Evolutionary conservation across 345 rosid species (phyloP).

Genomic region (Moringa oleifera): DNA sequence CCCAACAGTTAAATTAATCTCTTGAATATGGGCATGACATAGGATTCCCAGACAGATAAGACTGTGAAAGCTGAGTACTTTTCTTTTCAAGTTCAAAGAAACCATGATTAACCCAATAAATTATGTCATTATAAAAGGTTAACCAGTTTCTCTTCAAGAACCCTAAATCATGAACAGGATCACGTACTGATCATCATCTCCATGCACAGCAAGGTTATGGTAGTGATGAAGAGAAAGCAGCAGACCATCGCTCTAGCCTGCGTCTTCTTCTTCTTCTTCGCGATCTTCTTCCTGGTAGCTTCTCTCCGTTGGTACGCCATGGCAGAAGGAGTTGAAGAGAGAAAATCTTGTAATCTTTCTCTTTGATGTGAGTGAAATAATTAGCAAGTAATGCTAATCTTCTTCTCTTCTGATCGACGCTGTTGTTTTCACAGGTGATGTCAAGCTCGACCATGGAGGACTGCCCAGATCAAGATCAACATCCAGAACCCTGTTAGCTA

Average conservation of each 20-base stretch:
- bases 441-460: no score
- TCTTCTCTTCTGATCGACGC: no score
- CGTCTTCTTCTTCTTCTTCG: constrained; percentile 5
- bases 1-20: no score
- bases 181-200: no score
- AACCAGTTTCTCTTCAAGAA: background rate
- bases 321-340: constrained; percentile 1
- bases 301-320: constrained; percentile 10
- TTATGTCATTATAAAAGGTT: constrained; percentile 12
- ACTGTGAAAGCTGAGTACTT: background rate
- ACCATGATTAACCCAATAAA: constrained; percentile 16
- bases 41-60: no score
- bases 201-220: background rate
- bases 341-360: constrained; percentile 17
- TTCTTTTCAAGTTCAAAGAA: constrained; percentile 16
- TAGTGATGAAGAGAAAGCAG: constrained; percentile 13
- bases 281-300: constrained; percentile 8
- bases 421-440: no score
- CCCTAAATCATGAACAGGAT: background rate
- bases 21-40: constrained; percentile 10
- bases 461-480: no score
- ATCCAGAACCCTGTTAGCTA: no score
- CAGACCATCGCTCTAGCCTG: background rate
- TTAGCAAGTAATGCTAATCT: no score
- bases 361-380: background rate